Evolutionary conservation across 2,329 filamentous ascomycete species (phyloP), one percentile per base, ranked within the genome.

Genomic region (Xylariaceae sp.): DNA sequence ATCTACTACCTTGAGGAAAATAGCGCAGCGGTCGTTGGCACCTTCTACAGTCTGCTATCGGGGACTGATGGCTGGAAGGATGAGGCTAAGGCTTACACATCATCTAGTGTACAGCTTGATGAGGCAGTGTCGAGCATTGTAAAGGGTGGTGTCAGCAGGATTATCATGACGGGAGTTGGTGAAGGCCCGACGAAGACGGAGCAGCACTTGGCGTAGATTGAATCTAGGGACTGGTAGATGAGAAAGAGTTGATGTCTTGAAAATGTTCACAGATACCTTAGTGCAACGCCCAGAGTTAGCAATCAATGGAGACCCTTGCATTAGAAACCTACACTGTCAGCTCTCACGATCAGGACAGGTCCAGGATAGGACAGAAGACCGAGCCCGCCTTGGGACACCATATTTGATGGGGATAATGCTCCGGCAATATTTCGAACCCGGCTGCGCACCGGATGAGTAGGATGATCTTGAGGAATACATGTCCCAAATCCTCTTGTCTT

Each of bases 1-100:
- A 81, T 98, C 38, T 98, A 98, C 73, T 97, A 95, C 61, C 78
- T 90, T 31, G 86, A 90, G 61, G 76, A 90, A 71, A 79, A 95
- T 53, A 76, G 82, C 48, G 74, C 76, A 32, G 66, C 76, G 3
- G 83, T 97, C 3, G 79, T 89, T 0, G 90, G 89, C 8, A 78
- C 83, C 1, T 86, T 98, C 66, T 86, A 87, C 69, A 69, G 71
- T 30, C 72, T 86, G 15, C 62, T 91, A 18, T 71, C 66, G 1
- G 64, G 71, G 19, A 74, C 83, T n/a, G 74, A 78, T 8, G 88
- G 87, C 30, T 97, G 81, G 89, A 83, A 80, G 62, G 72, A 69
- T 47, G 76, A 72, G 9, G 66, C 71, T 19, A 72, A 69, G 28
- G 65, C 79, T 11, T 69, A 80, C 52, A 34, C 36, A 22, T 72